Conservation (phyloP, 441 rosid species). For the Gossypium trilobum region DNA sequence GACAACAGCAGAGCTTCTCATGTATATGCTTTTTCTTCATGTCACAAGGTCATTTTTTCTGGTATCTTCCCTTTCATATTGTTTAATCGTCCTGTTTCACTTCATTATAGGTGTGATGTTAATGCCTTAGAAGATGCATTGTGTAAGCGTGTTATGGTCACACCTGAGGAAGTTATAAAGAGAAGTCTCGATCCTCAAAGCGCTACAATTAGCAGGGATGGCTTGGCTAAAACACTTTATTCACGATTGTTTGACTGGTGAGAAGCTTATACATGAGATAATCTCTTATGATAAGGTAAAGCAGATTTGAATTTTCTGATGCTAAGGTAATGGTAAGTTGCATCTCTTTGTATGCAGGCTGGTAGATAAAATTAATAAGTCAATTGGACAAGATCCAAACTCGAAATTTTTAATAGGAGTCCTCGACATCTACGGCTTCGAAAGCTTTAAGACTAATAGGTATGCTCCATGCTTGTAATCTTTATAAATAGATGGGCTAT, state of each 20-base stretch:
- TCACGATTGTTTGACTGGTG: conserved; percentile 20
- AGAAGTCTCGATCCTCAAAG: conserved; percentile 20
- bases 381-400: conserved; percentile 19
- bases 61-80: background rate
- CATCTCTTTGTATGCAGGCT: conserved; percentile 8
- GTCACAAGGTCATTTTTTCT: background rate
- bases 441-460: conserved; percentile 94
- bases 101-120: conserved; percentile 18
- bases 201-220: conserved; percentile 17
- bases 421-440: conserved; percentile 68
- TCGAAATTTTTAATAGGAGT: conserved; percentile 19
- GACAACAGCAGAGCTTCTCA: conserved; percentile 84
- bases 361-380: conserved; percentile 16
- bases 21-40: conserved; percentile 30
- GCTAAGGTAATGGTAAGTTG: conserved; percentile 4
- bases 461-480: conserved; percentile 17
- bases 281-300: conserved; percentile 18
- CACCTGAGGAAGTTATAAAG: conserved; percentile 20
- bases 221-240: conserved; percentile 59
- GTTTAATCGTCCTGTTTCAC: conserved; percentile 21
- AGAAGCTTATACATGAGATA: conserved; percentile 12
- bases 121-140: conserved; percentile 20
- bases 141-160: conserved; percentile 33
- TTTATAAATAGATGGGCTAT: background rate
- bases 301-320: background rate